Evolutionary conservation across 2,329 filamentous ascomycete genomes (phyloP).

Genomic region (Blastomyces percursus): DNA sequence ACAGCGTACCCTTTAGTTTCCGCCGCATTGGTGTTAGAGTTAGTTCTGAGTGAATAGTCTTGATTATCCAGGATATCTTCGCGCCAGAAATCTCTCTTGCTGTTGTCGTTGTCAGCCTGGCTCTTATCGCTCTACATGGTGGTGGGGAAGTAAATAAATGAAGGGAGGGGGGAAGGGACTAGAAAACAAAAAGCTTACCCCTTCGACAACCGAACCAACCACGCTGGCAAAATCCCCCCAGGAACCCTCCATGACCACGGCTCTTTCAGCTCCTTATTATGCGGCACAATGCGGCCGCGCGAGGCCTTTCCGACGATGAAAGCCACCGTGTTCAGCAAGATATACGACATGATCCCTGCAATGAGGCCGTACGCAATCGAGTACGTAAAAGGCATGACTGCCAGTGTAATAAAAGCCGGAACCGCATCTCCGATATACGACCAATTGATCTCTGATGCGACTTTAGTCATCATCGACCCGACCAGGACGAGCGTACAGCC

Average conservation of each 20-base stretch:
- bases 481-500: conserved; percentile 80
- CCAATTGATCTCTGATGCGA: conserved; percentile 81
- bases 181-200: conserved; percentile 31
- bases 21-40: background rate
- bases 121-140: background rate
- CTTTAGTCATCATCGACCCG: conserved; percentile 73
- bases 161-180: background rate
- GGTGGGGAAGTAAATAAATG: background rate
- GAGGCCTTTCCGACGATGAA: conserved; percentile 57
- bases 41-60: background rate
- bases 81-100: conserved; percentile 63
- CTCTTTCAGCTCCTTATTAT: conserved; percentile 66
- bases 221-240: conserved; percentile 63
- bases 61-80: conserved; percentile 19
- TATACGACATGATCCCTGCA: conserved; percentile 65
- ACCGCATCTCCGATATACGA: conserved; percentile 71
- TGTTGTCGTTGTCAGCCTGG: conserved; percentile 6
- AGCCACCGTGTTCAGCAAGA: conserved; percentile 59
- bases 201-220: conserved; percentile 51
- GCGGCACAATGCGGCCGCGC: conserved; percentile 59
- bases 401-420: conserved; percentile 73
- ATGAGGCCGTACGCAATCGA: conserved; percentile 81
- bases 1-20: background rate
- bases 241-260: conserved; percentile 68
- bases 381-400: conserved; percentile 83